Percentiles rank a stretch among this genome's conserved stretches.
phyloP scores from a whole-genome alignment of 768 basidiomycete species.

The Amanita inopinata region DNA sequence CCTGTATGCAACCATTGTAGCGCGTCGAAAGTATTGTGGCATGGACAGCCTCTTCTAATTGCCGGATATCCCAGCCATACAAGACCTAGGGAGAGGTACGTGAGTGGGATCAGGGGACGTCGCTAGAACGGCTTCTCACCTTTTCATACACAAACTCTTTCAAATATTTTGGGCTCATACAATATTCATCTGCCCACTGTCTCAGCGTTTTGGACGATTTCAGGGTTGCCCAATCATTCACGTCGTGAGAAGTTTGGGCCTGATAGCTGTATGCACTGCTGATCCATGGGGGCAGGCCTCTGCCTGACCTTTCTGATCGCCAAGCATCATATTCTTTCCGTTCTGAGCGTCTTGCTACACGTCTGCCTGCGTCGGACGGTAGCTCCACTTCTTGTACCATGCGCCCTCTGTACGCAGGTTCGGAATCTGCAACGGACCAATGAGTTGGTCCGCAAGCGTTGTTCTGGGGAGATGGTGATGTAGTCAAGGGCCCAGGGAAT shows the following conservation, averaged over 20 bases:
- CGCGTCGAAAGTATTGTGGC: conserved; percentile 35
- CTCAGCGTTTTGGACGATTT: conserved; percentile 53
- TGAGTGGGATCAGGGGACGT: background rate
- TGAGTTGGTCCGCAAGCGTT: conserved; percentile 32
- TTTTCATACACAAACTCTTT: conserved; percentile 76
- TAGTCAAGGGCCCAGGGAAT: conserved; percentile 12
- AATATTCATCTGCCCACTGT: conserved; percentile 81
- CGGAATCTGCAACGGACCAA: conserved; percentile 54
- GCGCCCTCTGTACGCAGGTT: conserved; percentile 55
- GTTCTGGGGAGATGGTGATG: conserved; percentile 18
- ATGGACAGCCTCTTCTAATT: conserved; percentile 27
- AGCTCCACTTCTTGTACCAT: conserved; percentile 50
- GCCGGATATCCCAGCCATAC: conserved; percentile 39
- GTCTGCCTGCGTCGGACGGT: conserved; percentile 16
- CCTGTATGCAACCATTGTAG: conserved; percentile 34
- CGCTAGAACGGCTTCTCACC: conserved; percentile 22
- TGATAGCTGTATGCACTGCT: conserved; percentile 1
- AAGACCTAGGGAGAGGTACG: conserved; percentile 19
- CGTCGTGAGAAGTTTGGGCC: background rate
- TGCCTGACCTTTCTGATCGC: conserved; percentile 24
- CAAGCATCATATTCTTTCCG: conserved; percentile 27
- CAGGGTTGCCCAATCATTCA: conserved; percentile 14
- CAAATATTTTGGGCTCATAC: conserved; percentile 53
- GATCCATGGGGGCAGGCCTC: conserved; percentile 40
- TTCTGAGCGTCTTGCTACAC: conserved; percentile 32